Evolutionary conservation across 371 early-diverging fungal genomes (phyloP).

Genomic region (Mortierella sp.): DNA sequence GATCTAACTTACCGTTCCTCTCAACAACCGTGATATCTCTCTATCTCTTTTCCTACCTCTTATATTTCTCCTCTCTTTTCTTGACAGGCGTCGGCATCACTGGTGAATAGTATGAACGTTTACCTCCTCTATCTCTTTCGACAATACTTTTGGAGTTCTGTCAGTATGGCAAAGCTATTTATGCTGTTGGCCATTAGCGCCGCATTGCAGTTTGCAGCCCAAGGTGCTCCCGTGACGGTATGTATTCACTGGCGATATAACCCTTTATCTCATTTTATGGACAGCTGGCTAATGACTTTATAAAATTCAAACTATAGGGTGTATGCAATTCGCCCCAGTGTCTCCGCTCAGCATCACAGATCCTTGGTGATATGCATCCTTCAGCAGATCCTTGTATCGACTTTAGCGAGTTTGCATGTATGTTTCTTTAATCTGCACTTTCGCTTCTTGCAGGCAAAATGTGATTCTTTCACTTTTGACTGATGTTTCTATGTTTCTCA

Average conservation of each 20-base stretch:
- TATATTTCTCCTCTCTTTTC: not conserved
- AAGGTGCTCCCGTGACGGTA: not conserved
- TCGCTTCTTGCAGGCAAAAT: not conserved
- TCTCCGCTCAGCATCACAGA: constrained; percentile 19
- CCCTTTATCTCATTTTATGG: not conserved
- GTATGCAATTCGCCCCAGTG: constrained; percentile 30
- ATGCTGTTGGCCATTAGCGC: not conserved
- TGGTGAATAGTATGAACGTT: too few species aligned
- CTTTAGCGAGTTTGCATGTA: constrained; percentile 40
- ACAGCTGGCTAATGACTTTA: not conserved
- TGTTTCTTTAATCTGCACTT: not conserved
- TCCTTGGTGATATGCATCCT: constrained; percentile 25
- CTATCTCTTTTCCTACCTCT: not conserved
- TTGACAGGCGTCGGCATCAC: not conserved
- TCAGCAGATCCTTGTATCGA: constrained; percentile 37
- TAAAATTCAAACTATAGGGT: not conserved
- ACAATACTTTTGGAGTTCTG: not conserved
- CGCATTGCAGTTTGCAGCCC: not conserved
- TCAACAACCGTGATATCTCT: not conserved
- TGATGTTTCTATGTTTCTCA: not conserved
- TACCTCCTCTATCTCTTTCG: too few species aligned
- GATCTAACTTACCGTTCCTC: not conserved
- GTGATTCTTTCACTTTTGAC: not conserved
- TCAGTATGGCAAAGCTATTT: not conserved
- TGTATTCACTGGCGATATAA: not conserved